Conservation (phyloP, 345 rosid species). For the Erucastrum elatum region DNA sequence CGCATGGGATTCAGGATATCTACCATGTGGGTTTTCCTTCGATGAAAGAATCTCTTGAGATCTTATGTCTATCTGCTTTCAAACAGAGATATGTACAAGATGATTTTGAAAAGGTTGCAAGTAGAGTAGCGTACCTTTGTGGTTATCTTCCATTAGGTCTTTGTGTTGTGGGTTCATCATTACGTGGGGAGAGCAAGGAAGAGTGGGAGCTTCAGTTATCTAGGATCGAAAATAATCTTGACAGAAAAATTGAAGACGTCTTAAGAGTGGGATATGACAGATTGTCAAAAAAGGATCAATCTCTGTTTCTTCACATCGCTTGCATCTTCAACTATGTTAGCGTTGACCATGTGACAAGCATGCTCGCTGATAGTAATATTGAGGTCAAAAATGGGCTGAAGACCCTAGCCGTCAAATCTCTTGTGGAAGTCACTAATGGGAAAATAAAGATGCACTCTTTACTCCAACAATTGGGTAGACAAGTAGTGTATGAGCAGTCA, state of each 20-base stretch:
- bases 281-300: not conserved
- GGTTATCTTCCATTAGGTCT: not conserved
- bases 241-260: not conserved
- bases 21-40: not conserved
- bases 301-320: not conserved
- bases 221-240: not conserved
- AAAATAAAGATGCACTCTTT: not conserved
- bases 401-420: not conserved
- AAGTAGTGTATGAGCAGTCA: not conserved
- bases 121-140: not conserved
- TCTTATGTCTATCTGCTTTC: not conserved
- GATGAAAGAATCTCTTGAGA: not conserved
- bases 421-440: too few relatives aligned
- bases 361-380: not conserved
- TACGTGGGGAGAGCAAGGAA: not conserved
- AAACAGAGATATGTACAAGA: not conserved
- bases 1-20: not conserved
- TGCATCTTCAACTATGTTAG: not conserved
- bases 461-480: not conserved
- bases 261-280: not conserved
- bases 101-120: not conserved
- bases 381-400: not conserved
- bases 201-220: not conserved
- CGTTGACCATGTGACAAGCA: not conserved
- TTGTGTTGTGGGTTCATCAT: not conserved